These are phyloP conservation scores for Thalassia testudinum DNA, from an alignment of 116 monocot genomes.

Conservation along the genomic window DNA sequence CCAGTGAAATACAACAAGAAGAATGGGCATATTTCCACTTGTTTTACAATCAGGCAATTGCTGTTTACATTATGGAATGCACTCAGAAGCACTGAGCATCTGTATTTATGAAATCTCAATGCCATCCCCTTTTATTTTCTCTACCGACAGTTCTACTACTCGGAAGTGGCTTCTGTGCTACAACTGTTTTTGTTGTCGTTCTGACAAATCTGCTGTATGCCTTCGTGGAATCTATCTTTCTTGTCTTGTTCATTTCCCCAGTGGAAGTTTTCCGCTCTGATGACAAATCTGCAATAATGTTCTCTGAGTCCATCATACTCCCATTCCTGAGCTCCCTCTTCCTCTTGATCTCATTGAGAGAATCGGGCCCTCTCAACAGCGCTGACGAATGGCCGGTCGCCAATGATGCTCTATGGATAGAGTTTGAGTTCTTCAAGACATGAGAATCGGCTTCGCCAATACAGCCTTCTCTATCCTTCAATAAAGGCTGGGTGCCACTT, in stretches of 20 bases:
- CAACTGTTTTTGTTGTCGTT: too few relatives aligned
- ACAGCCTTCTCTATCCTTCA: conserved; percentile 11
- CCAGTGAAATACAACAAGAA: too few relatives aligned
- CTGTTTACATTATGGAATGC: too few relatives aligned
- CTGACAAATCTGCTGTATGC: conserved; percentile 33
- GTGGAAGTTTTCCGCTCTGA: conserved; percentile 21
- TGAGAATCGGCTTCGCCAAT: conserved; percentile 21
- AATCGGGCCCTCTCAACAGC: conserved; percentile 26
- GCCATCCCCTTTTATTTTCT: too few relatives aligned
- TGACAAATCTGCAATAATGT: conserved; percentile 6
- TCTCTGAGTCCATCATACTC: conserved; percentile 26
- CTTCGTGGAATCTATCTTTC: conserved; percentile 37
- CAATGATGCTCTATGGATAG: conserved; percentile 25
- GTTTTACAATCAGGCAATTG: too few relatives aligned
- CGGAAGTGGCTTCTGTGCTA: too few relatives aligned
- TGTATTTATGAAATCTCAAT: too few relatives aligned
- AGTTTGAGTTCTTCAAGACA: conserved; percentile 40
- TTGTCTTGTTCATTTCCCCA: conserved; percentile 17
- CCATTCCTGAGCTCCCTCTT: conserved; percentile 17
- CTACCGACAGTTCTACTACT: too few relatives aligned
- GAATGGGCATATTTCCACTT: too few relatives aligned
- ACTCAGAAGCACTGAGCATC: too few relatives aligned
- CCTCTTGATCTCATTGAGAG: conserved; percentile 47
- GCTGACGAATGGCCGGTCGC: conserved; percentile 8
- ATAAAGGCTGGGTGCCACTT: conserved; percentile 7